phyloP scores from a whole-genome alignment of 1,284 basidiomycete species.

The Inonotus hispidus region DNA sequence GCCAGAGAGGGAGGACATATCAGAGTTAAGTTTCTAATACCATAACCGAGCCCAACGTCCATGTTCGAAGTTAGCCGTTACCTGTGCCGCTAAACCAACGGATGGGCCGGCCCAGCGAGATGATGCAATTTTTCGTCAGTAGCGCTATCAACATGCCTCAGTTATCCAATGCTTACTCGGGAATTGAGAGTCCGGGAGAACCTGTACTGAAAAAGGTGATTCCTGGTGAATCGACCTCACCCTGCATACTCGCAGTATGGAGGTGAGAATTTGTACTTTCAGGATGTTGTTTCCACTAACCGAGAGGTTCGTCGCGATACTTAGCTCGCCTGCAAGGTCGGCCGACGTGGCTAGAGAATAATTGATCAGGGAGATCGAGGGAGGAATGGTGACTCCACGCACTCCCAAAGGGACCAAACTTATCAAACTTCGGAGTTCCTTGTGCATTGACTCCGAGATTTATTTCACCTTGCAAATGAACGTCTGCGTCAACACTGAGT shows the following conservation, averaged over 20 bases:
- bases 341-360: conserved; percentile 21
- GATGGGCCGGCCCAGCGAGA: conserved; percentile 34
- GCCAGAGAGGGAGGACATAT: conserved; percentile 5
- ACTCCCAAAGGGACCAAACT: conserved; percentile 31
- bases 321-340: conserved; percentile 30
- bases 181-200: conserved; percentile 38
- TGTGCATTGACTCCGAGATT: conserved; percentile 37
- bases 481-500: conserved; percentile 37
- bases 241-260: conserved; percentile 23
- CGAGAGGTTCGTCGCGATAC: conserved; percentile 30
- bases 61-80: conserved; percentile 18
- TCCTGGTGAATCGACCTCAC: conserved; percentile 31
- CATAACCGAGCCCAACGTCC: conserved; percentile 8
- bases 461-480: conserved; percentile 32
- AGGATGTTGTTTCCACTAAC: conserved; percentile 21
- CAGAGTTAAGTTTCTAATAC: conserved; percentile 5
- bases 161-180: conserved; percentile 28
- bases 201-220: conserved; percentile 32
- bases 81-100: conserved; percentile 28
- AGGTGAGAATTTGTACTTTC: neutral
- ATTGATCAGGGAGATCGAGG: neutral
- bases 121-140: conserved; percentile 23
- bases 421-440: conserved; percentile 35
- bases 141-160: neutral
- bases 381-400: neutral